phyloP scores from a whole-genome alignment of 352 stramenopile species.

The Globisporangium abappressorium region DNA sequence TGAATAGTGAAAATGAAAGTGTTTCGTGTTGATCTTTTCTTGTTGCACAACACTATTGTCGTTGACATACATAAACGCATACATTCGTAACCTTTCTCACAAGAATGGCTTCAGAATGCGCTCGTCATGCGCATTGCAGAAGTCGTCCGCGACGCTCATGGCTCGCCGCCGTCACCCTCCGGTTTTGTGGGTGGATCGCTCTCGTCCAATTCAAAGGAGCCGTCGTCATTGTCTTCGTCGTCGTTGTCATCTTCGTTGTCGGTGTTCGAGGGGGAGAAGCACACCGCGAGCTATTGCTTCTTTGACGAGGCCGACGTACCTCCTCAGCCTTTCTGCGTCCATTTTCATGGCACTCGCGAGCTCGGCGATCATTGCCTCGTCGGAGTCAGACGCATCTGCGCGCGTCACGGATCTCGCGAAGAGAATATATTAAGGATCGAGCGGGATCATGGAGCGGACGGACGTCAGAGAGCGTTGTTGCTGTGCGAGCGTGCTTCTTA shows the following conservation, averaged over 20 bases:
- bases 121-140: neutral
- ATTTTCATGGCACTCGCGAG: neutral
- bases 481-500: too few relatives aligned
- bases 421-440: neutral
- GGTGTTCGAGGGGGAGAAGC: neutral
- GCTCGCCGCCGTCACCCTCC: neutral
- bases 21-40: neutral
- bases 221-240: neutral
- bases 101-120: neutral
- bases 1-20: conserved; percentile 13
- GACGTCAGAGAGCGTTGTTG: neutral
- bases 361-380: neutral
- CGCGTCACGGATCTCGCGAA: neutral
- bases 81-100: neutral
- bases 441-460: neutral
- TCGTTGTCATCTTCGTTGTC: neutral
- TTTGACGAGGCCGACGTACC: neutral
- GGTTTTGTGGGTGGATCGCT: neutral
- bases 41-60: neutral
- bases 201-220: neutral
- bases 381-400: neutral
- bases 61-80: neutral
- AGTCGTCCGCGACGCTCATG: neutral
- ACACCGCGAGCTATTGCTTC: neutral
- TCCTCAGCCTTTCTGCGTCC: neutral